Evolutionary conservation across 2,329 filamentous ascomycete genomes (phyloP).

Genomic region (Pestalotiopsis sp.): DNA sequence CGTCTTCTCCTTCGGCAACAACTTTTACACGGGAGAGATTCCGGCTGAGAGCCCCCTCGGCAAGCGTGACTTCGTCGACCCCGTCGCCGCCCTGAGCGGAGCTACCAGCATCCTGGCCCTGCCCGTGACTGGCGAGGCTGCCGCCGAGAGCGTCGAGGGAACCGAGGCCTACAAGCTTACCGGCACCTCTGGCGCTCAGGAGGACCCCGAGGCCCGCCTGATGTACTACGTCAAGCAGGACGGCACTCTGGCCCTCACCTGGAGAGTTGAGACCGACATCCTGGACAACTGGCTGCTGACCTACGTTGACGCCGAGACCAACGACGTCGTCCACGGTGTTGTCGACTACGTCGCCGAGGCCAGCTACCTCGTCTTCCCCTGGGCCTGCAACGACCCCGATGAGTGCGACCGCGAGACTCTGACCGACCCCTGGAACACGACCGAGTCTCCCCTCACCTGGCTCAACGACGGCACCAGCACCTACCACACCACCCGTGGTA

Average conservation of each 20-base stretch:
- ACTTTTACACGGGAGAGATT: slow-evolving; percentile 44
- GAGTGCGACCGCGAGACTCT: slow-evolving; percentile 47
- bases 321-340: slow-evolving; percentile 51
- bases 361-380: slow-evolving; percentile 58
- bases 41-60: slow-evolving; percentile 40
- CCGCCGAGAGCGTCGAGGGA: slow-evolving; percentile 38
- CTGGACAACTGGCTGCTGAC: slow-evolving; percentile 60
- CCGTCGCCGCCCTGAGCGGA: slow-evolving; percentile 44
- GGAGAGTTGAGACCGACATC: slow-evolving; percentile 62
- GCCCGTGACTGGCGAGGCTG: slow-evolving; percentile 42
- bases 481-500: slow-evolving; percentile 58
- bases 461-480: slow-evolving; percentile 46
- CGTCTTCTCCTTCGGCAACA: slow-evolving; percentile 61
- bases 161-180: slow-evolving; percentile 46
- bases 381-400: slow-evolving; percentile 57
- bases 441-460: slow-evolving; percentile 56
- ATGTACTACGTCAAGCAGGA: slow-evolving; percentile 56
- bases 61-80: slow-evolving; percentile 45
- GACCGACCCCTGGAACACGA: slow-evolving; percentile 49
- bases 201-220: slow-evolving; percentile 57
- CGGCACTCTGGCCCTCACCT: slow-evolving; percentile 50
- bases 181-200: slow-evolving; percentile 49
- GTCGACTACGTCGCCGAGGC: slow-evolving; percentile 61
- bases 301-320: slow-evolving; percentile 55
- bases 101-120: slow-evolving; percentile 41